Percentiles rank a stretch among this genome's conserved stretches.
Evolutionary conservation across 2,329 filamentous ascomycete species (phyloP).

Genomic region (Fusarium subglutinans): DNA sequence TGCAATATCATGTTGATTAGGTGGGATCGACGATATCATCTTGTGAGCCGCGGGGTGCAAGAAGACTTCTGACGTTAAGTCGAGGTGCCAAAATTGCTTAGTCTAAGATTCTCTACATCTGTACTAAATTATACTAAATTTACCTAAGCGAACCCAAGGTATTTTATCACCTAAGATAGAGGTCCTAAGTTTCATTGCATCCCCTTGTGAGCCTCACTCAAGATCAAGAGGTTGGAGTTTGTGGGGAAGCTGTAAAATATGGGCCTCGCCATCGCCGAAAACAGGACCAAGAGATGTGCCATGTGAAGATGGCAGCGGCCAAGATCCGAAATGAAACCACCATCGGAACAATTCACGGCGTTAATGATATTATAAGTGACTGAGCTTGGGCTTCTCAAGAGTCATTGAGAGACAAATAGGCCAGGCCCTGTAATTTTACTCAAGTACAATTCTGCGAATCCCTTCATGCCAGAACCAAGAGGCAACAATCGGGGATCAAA

Average conservation of each 20-base stretch:
- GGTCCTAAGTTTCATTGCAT: too few relatives aligned
- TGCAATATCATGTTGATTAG: rapidly evolving
- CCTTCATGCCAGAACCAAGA: neutral
- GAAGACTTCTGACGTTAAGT: too few relatives aligned
- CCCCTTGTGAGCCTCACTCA: neutral
- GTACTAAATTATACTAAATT: too few relatives aligned
- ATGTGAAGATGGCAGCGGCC: constrained; percentile 3
- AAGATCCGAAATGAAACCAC: constrained; percentile 3
- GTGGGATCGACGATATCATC: neutral
- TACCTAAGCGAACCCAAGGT: too few relatives aligned
- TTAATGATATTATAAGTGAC: neutral
- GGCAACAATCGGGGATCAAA: neutral
- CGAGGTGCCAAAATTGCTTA: too few relatives aligned
- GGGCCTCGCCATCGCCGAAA: neutral
- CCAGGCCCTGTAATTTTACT: too few relatives aligned
- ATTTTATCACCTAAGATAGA: too few relatives aligned
- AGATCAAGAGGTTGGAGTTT: neutral
- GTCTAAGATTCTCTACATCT: too few relatives aligned
- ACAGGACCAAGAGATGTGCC: neutral
- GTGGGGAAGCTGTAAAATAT: constrained; percentile 1
- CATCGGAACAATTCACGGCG: neutral
- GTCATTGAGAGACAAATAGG: too few relatives aligned
- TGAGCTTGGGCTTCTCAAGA: neutral
- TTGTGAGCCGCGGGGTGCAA: neutral
- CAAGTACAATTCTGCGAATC: neutral